Percentiles rank a stretch among this genome's conserved stretches.
Evolutionary conservation across 1,284 basidiomycete genomes (phyloP).

Genomic region (Boletus semigastroideus): DNA sequence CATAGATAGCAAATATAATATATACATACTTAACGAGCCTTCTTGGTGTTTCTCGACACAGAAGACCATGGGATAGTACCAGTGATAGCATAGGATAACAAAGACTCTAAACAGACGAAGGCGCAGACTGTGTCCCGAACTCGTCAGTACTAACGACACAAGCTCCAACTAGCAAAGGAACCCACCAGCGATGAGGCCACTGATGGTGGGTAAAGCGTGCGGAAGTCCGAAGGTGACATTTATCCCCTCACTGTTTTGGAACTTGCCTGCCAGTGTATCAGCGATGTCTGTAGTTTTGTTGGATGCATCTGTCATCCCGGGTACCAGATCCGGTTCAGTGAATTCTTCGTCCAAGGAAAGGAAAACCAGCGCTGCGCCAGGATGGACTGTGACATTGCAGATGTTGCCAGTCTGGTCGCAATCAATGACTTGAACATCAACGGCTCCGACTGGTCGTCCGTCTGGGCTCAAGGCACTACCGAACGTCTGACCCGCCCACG

Average conservation of each 20-base stretch:
- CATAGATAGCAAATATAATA: neutral
- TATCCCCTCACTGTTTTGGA: constrained; percentile 1
- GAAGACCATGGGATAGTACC: neutral
- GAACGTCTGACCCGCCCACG: constrained; percentile 73
- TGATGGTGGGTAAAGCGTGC: constrained; percentile 12
- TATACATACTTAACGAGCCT: neutral
- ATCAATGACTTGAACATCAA: constrained; percentile 44
- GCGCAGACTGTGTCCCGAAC: constrained; percentile 7
- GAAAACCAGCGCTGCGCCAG: constrained; percentile 58
- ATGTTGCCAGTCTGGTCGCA: constrained; percentile 44
- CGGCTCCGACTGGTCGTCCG: constrained; percentile 55
- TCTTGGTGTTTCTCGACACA: neutral
- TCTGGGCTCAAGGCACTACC: constrained; percentile 63
- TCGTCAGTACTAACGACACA: neutral
- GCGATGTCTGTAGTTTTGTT: too few species aligned
- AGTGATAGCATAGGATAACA: constrained; percentile 16
- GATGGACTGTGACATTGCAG: constrained; percentile 52
- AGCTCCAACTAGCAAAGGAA: constrained; percentile 8
- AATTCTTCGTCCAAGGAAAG: constrained; percentile 40
- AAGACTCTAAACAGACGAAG: constrained; percentile 14
- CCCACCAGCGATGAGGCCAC: constrained; percentile 18
- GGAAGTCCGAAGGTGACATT: constrained; percentile 5
- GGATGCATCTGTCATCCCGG: constrained; percentile 32
- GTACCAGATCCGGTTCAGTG: constrained; percentile 33
- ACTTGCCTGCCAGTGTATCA: constrained; percentile 9